A percentile compares a stretch with the other conserved stretches of the same genome.
Conservation (phyloP, 768 basidiomycete genomes). For the Podaxis sp. region DNA sequence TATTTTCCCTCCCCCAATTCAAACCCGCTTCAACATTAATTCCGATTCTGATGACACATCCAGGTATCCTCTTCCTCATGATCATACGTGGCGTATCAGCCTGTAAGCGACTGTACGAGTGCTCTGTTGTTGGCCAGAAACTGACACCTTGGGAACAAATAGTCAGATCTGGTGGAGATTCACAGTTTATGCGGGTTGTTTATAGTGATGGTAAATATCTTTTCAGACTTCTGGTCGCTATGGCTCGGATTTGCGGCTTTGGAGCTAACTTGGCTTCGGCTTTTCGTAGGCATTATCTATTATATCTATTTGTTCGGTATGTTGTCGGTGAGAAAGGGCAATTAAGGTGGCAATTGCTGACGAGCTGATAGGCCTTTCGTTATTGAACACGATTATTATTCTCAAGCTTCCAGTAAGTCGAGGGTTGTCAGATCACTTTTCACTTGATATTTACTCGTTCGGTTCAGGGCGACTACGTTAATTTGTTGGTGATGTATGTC, state of each 20-base stretch:
- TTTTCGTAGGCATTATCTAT: conserved; percentile 11
- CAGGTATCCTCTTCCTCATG: conserved; percentile 12
- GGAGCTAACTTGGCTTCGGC: background rate
- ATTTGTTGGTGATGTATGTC: conserved; percentile 11
- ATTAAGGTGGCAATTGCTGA: background rate
- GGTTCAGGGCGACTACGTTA: conserved; percentile 8
- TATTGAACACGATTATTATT: conserved; percentile 10
- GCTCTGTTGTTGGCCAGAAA: background rate
- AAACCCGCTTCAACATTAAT: background rate
- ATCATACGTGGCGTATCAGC: conserved; percentile 11
- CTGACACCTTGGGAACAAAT: background rate
- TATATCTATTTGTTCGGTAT: conserved; percentile 13
- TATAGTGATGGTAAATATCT: conserved; percentile 9
- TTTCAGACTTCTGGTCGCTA: background rate
- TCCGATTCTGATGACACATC: background rate
- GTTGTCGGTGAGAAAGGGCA: background rate
- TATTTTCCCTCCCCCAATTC: background rate
- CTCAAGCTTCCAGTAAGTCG: conserved; percentile 12
- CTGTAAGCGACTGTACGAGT: background rate
- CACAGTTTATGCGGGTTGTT: conserved; percentile 12
- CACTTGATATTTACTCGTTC: background rate
- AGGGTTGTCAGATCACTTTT: background rate
- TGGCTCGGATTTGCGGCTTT: background rate
- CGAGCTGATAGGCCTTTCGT: conserved; percentile 1
- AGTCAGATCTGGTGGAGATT: conserved; percentile 14